Base-by-base conservation (phyloP, 108 stramenopile genomes). In the Conticribra weissflogii region DNA sequence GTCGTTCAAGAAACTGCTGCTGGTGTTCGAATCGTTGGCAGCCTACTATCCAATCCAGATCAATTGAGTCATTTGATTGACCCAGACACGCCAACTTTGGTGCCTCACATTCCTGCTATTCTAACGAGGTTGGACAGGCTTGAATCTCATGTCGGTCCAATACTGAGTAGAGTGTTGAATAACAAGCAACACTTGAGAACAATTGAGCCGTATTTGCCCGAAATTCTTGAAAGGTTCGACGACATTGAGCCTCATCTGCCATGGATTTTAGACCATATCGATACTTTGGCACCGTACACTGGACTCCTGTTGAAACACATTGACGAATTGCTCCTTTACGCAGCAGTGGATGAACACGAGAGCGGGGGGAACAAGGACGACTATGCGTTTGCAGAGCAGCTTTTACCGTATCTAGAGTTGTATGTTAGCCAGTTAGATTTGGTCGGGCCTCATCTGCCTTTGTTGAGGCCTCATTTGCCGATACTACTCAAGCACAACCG, bases 171-270 rank as follows among this genome's bases (percentile, higher is more conserved):
- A 30, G 88, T 88, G 17, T 59, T 88, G 56, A 88, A 88, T 61
- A 85, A 88, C 58, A 72, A 72, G 57, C 85, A 81, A 31, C 88
- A 88, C 73, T 61, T 88, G 46, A 66, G 60, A 18, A 76, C 83
- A 0, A 86, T 88, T 46, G 88, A 88, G 59, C 87, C 87, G 3
- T 88, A 86, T 54, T 52, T 88, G 19, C 78, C 47, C 25, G 76
- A 86, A 33, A 72, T 86, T 18, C 31, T 88, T 33, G 85, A 86
- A 48, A 77, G 86, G 51, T 84, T 86, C 52, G 83, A 88, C 63
- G 86, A 86, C 33, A 88, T 91, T 45, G 88, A 88, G 62, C 90
- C 87, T 3, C 87, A 88, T 71, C 50, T 91, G 25, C 85, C 84
- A 22, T 91, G 87, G 87, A 85, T 91, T 14, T 66, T 91, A 31